Base-by-base conservation (phyloP, 129 eudicot species). In the Chrysanthemum seticuspe region DNA sequence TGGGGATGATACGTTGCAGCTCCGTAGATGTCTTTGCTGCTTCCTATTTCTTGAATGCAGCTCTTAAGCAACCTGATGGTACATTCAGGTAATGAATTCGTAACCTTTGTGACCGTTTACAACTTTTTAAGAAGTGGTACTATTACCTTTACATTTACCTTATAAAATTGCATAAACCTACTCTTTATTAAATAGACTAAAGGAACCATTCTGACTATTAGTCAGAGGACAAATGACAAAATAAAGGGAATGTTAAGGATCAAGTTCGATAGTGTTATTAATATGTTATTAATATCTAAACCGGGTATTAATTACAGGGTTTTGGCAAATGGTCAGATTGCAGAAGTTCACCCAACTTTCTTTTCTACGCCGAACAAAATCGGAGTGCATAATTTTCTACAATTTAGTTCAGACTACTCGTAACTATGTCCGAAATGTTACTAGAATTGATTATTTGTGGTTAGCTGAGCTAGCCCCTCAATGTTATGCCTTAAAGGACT, bases 391-490 rank as follows among this genome's bases (percentile, higher is more conserved):
- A 70, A 72, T 94, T 9, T 94, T 86, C 44, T 76, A 90, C 69
- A 89, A 90, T 78, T 58, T 94, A 58, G 91, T 94, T 69, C 85
- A 85, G 79, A 94, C 99, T 4, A 88, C 78, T 18, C 87, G 90
- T 40, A 88, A 79, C 72, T 94, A 87, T 61, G 82, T 94, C 44
- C 96, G 96, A 56, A 88, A 90, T 77, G 82, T 94, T 36, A 78
- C 93, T 18, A 86, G 82, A 83, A 86, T 94, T 63, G 99, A 94
- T 78, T 86, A 86, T 81, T 71, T 88, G 88, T 90, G 97, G 97
- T 84, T 94, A 59, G 84, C 91, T 9, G 99, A 94, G 84, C 87
- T 94, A 51, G 99, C 97, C 66, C 99, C 99, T 36, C 96, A 90
- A 48, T 86, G 74, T 74, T 94, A 82, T 72, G 86, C 91, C 65